Evolutionary conservation across 2,329 filamentous ascomycete species (phyloP).

Genomic region (Phialemonium atrogriseum): DNA sequence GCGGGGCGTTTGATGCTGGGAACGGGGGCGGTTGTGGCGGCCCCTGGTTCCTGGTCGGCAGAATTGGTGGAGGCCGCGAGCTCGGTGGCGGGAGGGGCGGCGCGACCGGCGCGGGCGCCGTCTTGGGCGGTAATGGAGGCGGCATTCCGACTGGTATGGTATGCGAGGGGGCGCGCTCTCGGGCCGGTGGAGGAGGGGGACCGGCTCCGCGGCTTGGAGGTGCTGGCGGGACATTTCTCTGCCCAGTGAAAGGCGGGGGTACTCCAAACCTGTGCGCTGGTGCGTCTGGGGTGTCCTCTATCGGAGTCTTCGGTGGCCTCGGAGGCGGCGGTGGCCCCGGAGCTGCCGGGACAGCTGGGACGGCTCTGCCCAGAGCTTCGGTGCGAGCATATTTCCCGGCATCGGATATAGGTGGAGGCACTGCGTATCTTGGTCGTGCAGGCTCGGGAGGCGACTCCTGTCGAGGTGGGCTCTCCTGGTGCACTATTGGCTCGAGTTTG

Average conservation of each 20-base stretch:
- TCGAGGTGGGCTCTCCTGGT: slow-evolving; percentile 45
- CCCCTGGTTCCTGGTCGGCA: slow-evolving; percentile 26
- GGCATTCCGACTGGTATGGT: slow-evolving; percentile 18
- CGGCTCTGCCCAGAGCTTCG: slow-evolving; percentile 31
- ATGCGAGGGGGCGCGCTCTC: slow-evolving; percentile 17
- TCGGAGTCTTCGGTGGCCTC: slow-evolving; percentile 59
- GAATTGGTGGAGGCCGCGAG: slow-evolving; percentile 42
- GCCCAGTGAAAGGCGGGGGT: slow-evolving; percentile 69
- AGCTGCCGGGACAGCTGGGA: slow-evolving; percentile 27
- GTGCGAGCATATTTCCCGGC: slow-evolving; percentile 75
- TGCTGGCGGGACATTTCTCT: slow-evolving; percentile 62
- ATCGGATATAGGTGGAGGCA: slow-evolving; percentile 80
- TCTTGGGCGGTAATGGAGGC: slow-evolving; percentile 38
- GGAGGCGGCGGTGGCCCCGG: slow-evolving; percentile 61
- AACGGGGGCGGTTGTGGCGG: slow-evolving; percentile 33
- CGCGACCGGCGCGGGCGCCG: slow-evolving; percentile 30
- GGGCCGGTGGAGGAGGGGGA: slow-evolving; percentile 61
- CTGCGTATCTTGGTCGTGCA: slow-evolving; percentile 64
- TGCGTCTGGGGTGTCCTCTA: slow-evolving; percentile 59
- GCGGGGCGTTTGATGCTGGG: slow-evolving; percentile 28
- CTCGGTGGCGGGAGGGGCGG: slow-evolving; percentile 43
- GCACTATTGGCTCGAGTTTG: slow-evolving; percentile 33
- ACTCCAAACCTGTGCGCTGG: slow-evolving; percentile 59
- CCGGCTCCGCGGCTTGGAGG: slow-evolving; percentile 63
- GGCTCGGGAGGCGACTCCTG: slow-evolving; percentile 63